Evolutionary conservation across 1,139 yeast species (phyloP), one percentile per base, ranked within the genome.

Genomic region (Lodderomyces metapsilosis): DNA sequence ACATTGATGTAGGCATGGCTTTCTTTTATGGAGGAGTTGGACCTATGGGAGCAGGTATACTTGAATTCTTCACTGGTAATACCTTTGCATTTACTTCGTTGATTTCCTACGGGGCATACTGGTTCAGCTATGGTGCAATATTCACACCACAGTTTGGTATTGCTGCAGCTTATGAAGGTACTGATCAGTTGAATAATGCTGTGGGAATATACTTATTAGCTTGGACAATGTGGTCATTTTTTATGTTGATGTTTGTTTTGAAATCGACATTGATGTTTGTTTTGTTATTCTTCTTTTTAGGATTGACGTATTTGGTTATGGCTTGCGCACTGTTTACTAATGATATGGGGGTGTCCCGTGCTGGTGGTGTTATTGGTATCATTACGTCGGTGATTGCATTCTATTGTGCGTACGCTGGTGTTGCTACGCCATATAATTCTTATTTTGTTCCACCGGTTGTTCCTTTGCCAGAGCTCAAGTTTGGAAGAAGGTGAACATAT

Each of bases 41-140:
- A 20, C 78, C 75, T 56, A 53, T 73, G 5, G 57, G 72, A 36
- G 76, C 76, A 5, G 83, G 82, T 9, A 60, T 73, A 45, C 77
- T 79, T 80, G 82, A 76, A 53, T 58, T 76, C 46, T 50, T 57
- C 28, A 51, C 57, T 20, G 63, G 63, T 23, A 71, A 71, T 54
- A 60, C 71, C 13, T 71, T 71, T 55, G 76, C 71, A 48, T 66
- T 59, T 35, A 62, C 69, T 15, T 74, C 74, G 4, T 67, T 71
- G 8, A 5, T 20, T 20, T 20, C 22, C 5, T 20, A 20, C 8
- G 77, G 76, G 5, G 68, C 70, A 2, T 71, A 71, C 52, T 71
- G 76, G 76, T 51, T 69, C 27, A 49, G 68, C 13, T 71, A 52
- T 39, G 66, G 66, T 16, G 68, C 74, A n/a, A 62, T 70, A 42